These are phyloP conservation scores for Carpinus viminea DNA, from an alignment of 306 rosid genomes.

Conservation along the genomic window DNA sequence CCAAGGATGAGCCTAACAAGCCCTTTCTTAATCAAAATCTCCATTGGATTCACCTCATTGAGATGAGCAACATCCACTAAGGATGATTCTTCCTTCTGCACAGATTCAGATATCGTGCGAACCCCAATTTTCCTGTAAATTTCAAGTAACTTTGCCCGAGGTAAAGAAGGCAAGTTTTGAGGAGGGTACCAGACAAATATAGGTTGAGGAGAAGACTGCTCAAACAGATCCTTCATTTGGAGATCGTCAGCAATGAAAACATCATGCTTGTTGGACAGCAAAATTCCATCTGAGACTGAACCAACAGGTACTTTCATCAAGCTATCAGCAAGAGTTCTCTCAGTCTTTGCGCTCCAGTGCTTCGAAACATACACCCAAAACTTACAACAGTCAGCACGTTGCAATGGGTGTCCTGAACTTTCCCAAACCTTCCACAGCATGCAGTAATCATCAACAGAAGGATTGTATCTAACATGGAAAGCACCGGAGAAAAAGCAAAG, in stretches of 20 bases:
- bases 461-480: slow-evolving; percentile 41
- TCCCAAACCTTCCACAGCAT: slow-evolving; percentile 73
- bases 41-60: slow-evolving; percentile 27
- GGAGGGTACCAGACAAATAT: slow-evolving; percentile 79
- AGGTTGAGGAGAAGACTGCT: slow-evolving; percentile 24
- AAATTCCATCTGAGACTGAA: slow-evolving; percentile 34
- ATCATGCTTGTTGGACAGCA: slow-evolving; percentile 46
- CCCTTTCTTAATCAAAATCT: slow-evolving; percentile 35
- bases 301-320: slow-evolving; percentile 57
- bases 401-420: slow-evolving; percentile 34
- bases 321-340: slow-evolving; percentile 34
- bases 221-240: slow-evolving; percentile 59
- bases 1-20: slow-evolving; percentile 63
- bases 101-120: slow-evolving; percentile 53
- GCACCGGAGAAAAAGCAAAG: slow-evolving; percentile 47
- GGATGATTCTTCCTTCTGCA: slow-evolving; percentile 40
- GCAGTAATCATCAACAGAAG: slow-evolving; percentile 54
- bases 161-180: slow-evolving; percentile 32
- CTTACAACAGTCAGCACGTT: slow-evolving; percentile 49
- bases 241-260: slow-evolving; percentile 70
- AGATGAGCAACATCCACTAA: slow-evolving; percentile 14
- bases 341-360: slow-evolving; percentile 29
- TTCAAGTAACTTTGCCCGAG: slow-evolving; percentile 41
- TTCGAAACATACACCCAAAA: slow-evolving; percentile 58
- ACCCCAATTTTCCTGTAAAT: slow-evolving; percentile 59